A percentile compares a stretch with the other conserved stretches of the same genome.
Evolutionary conservation across 345 rosid species (phyloP).

Genomic region (Melaleuca alternifolia): DNA sequence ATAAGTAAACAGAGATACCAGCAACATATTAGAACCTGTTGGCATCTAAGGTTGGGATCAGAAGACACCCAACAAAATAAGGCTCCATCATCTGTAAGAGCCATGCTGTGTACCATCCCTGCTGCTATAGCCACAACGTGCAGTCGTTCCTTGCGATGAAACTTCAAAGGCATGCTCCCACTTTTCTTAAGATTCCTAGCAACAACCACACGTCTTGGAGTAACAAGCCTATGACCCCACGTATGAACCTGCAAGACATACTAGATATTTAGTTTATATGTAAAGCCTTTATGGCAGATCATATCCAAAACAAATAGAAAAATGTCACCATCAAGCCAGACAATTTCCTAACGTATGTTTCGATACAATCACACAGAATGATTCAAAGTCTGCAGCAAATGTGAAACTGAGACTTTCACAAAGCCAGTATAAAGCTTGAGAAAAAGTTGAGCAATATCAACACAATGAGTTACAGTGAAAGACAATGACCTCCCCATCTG

Average conservation of each 20-base stretch:
- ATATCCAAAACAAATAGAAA: neutral
- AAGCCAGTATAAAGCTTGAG: neutral
- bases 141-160: slow-evolving; percentile 63
- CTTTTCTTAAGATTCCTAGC: slow-evolving; percentile 68
- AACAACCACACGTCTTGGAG: slow-evolving; percentile 72
- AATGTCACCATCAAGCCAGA: neutral
- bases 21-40: slow-evolving; percentile 42
- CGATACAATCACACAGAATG: neutral
- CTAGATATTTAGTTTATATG: neutral
- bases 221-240: slow-evolving; percentile 97
- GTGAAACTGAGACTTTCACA: neutral
- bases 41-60: slow-evolving; percentile 80
- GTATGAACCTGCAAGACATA: slow-evolving; percentile 54
- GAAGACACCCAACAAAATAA: slow-evolving; percentile 91
- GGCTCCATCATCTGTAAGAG: slow-evolving; percentile 84
- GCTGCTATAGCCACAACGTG: slow-evolving; percentile 79
- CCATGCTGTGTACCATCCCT: slow-evolving; percentile 89
- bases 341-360: neutral
- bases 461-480: neutral
- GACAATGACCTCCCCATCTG: slow-evolving; percentile 76
- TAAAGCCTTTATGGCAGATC: neutral
- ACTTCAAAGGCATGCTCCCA: slow-evolving; percentile 56
- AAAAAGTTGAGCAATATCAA: neutral
- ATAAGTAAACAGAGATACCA: neutral
- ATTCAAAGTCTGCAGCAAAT: neutral